Evolutionary conservation across 441 rosid genomes (phyloP), one percentile per base, ranked within the genome.

Genomic region (Adansonia madagascariensis): DNA sequence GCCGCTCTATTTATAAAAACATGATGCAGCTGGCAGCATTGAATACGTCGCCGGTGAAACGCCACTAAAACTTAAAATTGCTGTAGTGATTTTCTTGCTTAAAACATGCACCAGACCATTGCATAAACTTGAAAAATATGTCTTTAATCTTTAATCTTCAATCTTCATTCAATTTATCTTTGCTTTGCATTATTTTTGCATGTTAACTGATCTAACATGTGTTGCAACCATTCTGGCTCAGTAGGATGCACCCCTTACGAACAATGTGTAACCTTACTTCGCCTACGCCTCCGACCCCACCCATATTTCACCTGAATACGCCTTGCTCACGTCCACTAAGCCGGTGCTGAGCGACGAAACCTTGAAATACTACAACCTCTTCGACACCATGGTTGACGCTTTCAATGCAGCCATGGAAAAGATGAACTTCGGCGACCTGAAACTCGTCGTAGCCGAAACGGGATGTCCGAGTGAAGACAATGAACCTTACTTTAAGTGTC

Each of bases 381-480:
- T 83, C 41, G 78, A 83, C 31, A 79, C 80, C n/a, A 71, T 79
- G 75, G 80, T 82, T 8, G 84, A 84, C 53, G 20, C 77, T 14
- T 64, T 56, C n/a, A 27, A 74, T 46, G 62, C 71, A 0, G 89
- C 85, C 2, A 0, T 82, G 20, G 87, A 86, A 74, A 83, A 77
- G 53, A 68, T 80, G 3, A 39, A 31, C 1, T 57, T 31, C 0
- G 70, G 57, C 57, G 4, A 24, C 14, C 77, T 79, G 8, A 43
- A 10, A 8, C 56, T 83, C 6, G 60, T 10, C 3, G 66, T 80
- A 39, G 53, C 73, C 6, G 85, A 80, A 18, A 53, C 81, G 0
- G 85, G 83, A 8, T 83, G 85, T 83, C 85, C 81, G 1, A 74
- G 81, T 24, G 66, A 59, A 3, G 83, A 84, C 0, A 75, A 79